phyloP scores from a whole-genome alignment of 2,329 filamentous ascomycete genomes.

The Xylariaceae sp. region DNA sequence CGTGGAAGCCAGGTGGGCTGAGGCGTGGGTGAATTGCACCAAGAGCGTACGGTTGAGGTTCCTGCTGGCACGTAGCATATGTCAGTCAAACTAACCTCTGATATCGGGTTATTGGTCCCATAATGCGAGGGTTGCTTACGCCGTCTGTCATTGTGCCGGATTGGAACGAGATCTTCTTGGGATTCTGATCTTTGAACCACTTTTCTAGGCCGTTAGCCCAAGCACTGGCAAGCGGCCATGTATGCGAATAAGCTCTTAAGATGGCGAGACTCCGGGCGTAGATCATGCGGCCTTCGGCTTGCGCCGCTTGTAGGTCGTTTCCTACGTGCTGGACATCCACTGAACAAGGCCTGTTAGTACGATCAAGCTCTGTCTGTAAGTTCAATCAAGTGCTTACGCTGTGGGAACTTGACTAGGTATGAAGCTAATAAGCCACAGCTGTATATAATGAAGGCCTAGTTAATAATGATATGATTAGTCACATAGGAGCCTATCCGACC shows the following conservation, averaged over 20 bases:
- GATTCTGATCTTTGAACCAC: slow-evolving; percentile 52
- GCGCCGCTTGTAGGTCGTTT: slow-evolving; percentile 48
- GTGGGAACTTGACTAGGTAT: slow-evolving; percentile 58
- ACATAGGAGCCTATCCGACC: not conserved
- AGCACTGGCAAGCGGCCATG: slow-evolving; percentile 59
- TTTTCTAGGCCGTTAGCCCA: slow-evolving; percentile 58
- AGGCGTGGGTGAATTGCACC: slow-evolving; percentile 35
- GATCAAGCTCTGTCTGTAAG: not conserved
- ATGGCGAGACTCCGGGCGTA: slow-evolving; percentile 53
- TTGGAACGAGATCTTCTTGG: slow-evolving; percentile 47
- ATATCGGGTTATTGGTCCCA: slow-evolving; percentile 12
- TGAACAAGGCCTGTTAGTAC: slow-evolving; percentile 22
- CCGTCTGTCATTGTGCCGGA: slow-evolving; percentile 57
- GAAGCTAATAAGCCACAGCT: slow-evolving; percentile 59
- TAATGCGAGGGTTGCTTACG: slow-evolving; percentile 36
- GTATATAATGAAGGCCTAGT: slow-evolving; percentile 58
- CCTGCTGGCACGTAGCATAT: no score
- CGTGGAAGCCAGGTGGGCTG: slow-evolving; percentile 27
- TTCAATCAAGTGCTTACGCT: slow-evolving; percentile 44
- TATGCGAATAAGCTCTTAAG: slow-evolving; percentile 54
- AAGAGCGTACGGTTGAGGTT: slow-evolving; percentile 37
- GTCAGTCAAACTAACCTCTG: slow-evolving; percentile 26
- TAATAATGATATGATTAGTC: slow-evolving; percentile 23
- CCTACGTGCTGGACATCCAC: slow-evolving; percentile 36
- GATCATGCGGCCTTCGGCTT: slow-evolving; percentile 51